Conservation (phyloP, 139 green algal genomes). For the Tetradesmus lagerheimii region DNA sequence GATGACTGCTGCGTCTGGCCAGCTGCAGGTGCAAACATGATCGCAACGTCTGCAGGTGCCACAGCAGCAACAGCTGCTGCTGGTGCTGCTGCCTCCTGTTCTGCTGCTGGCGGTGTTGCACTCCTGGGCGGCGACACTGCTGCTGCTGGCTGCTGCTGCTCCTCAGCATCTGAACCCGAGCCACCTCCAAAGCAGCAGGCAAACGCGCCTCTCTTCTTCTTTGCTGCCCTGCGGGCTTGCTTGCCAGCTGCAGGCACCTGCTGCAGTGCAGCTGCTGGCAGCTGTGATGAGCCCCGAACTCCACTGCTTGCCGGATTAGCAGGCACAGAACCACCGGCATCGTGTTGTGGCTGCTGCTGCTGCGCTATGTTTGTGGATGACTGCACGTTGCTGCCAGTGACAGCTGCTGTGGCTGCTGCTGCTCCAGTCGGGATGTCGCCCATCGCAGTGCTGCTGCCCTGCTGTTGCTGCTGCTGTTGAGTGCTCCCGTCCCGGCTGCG, state of each 20-base stretch:
- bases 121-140: neutral
- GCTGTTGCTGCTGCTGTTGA: neutral
- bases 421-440: neutral
- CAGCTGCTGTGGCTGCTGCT: neutral
- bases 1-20: neutral
- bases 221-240: neutral
- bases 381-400: neutral
- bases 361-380: neutral
- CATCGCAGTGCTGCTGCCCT: neutral
- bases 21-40: too few relatives aligned
- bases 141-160: neutral
- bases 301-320: neutral
- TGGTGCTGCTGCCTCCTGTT: neutral
- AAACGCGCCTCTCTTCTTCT: constrained; percentile 2
- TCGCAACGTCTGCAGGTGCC: neutral
- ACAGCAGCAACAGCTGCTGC: neutral
- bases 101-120: neutral
- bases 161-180: neutral
- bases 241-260: neutral
- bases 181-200: constrained; percentile 13
- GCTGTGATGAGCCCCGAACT: too few relatives aligned
- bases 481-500: neutral
- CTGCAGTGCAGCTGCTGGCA: neutral
- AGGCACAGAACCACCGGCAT: neutral
- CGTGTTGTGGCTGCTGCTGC: neutral